phyloP scores from a whole-genome alignment of 2,329 filamentous ascomycete species.

The Talaromyces sp. region DNA sequence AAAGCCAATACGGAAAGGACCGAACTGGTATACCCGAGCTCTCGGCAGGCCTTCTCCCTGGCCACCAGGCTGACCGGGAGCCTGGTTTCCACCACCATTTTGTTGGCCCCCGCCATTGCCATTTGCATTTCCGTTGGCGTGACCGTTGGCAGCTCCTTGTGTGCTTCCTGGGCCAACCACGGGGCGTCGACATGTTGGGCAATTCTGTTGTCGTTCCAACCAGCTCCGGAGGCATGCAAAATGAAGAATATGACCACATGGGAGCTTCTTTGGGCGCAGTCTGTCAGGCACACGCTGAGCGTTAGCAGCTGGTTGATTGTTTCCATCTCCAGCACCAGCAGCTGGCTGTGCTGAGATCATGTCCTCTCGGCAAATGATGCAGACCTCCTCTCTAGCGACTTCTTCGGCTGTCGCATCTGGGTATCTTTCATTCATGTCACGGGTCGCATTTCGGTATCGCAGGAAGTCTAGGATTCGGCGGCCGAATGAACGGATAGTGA shows the following conservation, averaged over 20 bases:
- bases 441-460: conserved; percentile 85
- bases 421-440: conserved; percentile 89
- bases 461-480: conserved; percentile 87
- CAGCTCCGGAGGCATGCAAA: conserved; percentile 94
- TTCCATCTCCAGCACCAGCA: conserved; percentile 39
- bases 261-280: conserved; percentile 88
- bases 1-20: conserved; percentile 74
- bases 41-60: conserved; percentile 45
- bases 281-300: conserved; percentile 68
- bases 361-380: conserved; percentile 95
- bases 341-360: conserved; percentile 78
- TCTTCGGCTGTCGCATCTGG: conserved; percentile 89
- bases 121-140: conserved; percentile 27
- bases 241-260: conserved; percentile 93
- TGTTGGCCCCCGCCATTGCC: conserved; percentile 29
- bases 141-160: conserved; percentile 24
- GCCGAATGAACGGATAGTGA: conserved; percentile 88
- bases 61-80: conserved; percentile 43
- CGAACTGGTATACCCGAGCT: conserved; percentile 70
- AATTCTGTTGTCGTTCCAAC: conserved; percentile 96
- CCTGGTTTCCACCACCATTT: conserved; percentile 41
- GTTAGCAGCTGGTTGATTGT: conserved; percentile 28
- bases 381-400: conserved; percentile 82
- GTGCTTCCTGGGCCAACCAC: conserved; percentile 61
- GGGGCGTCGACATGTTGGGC: conserved; percentile 86